Conservation (phyloP, 768 basidiomycete species). For the Rhodotorula kratochvilovae region DNA sequence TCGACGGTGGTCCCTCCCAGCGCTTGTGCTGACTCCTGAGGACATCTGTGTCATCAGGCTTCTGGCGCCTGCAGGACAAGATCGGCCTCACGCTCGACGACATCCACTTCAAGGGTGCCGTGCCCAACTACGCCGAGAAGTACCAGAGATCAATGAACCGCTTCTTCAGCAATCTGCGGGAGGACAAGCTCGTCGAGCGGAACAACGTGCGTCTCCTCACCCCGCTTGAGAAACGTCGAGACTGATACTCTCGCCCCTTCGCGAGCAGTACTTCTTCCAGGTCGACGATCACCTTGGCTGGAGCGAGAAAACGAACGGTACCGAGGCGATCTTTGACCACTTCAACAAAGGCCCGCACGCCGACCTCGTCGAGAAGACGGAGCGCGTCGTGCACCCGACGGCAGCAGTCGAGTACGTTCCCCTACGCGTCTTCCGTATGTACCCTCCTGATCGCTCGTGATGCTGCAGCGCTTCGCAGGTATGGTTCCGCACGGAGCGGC, state of each 20-base stretch:
- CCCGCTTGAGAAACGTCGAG: conserved; percentile 34
- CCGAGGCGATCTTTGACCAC: conserved; percentile 54
- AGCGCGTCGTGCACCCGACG: not conserved
- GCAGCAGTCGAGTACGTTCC: conserved; percentile 6
- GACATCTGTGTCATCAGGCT: too few relatives aligned
- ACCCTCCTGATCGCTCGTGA: too few relatives aligned
- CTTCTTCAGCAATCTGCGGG: conserved; percentile 63
- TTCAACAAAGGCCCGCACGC: conserved; percentile 24
- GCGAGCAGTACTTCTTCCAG: conserved; percentile 13
- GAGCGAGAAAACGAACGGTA: conserved; percentile 27
- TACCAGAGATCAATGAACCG: conserved; percentile 63
- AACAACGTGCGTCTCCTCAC: conserved; percentile 55
- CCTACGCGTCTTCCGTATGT: too few relatives aligned
- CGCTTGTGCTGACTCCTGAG: too few relatives aligned
- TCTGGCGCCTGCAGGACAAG: conserved; percentile 73
- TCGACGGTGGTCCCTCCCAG: not conserved
- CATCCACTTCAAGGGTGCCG: conserved; percentile 65
- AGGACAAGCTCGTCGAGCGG: conserved; percentile 66
- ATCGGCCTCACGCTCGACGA: conserved; percentile 67
- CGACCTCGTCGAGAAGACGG: not conserved
- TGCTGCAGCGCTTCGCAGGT: conserved; percentile 47
- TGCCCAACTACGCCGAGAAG: conserved; percentile 66
- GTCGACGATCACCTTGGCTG: conserved; percentile 16
- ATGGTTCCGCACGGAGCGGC: conserved; percentile 61
- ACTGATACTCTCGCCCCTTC: not conserved